Base-by-base conservation (phyloP, 2,329 filamentous ascomycete genomes). In the Talaromyces sp. region DNA sequence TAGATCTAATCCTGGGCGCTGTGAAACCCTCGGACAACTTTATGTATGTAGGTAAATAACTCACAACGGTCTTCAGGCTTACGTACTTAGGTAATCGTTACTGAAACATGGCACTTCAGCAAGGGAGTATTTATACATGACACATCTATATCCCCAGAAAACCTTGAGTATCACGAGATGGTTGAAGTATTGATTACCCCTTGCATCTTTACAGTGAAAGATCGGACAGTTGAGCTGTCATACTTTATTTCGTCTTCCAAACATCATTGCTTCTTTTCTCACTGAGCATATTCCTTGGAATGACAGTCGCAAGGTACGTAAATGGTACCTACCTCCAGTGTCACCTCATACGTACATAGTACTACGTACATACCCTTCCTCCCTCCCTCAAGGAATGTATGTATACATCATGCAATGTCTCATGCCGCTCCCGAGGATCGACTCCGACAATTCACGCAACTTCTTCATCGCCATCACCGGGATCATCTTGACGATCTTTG, bases 101-200 rank as follows among this genome's bases (percentile, higher is more conserved):
- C 15, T 19, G 29, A 17, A 56, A 56, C 51, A 56, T 56, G 29
- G 51, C 29, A 36, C 5, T 22, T 36, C 11, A n/a, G 29, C 29
- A 53, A 56, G 31, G 31, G 53, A 38, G 22, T 13, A 34, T 54
- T n/a, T 19, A n/a, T 7, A 3, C 11, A 13, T 54, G 51, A 54
- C 29, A 36, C 34, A 22, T 54, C 17, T 5, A 36, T 22, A 36
- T 22, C n/a, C 31, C 11, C 53, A 17, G 7, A 56, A 56, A n/a
- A 22, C 2, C 8, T 56, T n/a, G 19, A 36, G 53, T 56, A 38
- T 56, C 53, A 56, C 53, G 53, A 56, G 53, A 56, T 56, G 31
- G 11, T 22, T 22, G 11, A 56, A 56, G 11, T 38, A 56, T 36
- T 36, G n/a, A 25, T 6, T 36, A 8, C 53, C 31, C 53, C 53